Percentiles rank a stretch among this genome's conserved stretches.
These are phyloP conservation scores for Malassezia obtusa DNA, from an alignment of 1,284 basidiomycete species.

Conservation along the genomic window DNA sequence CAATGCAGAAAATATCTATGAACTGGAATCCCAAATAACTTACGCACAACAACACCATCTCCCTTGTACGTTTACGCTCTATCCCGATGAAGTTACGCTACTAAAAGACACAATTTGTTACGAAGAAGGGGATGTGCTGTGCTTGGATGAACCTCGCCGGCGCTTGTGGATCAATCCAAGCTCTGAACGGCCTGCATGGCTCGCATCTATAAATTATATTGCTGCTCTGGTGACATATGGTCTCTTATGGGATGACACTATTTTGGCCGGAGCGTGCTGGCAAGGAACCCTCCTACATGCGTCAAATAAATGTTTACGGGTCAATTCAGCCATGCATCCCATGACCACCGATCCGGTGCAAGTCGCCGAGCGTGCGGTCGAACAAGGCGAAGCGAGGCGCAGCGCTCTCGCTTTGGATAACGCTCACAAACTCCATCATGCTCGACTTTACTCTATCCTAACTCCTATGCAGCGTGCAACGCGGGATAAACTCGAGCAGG, in stretches of 20 bases:
- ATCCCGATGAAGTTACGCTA: not conserved
- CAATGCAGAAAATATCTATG: conserved; percentile 51
- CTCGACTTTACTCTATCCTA: not conserved
- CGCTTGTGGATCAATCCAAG: not conserved
- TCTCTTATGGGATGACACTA: not conserved
- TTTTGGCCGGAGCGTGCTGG: not conserved
- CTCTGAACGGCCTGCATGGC: not conserved
- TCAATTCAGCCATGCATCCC: no score
- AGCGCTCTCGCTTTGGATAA: not conserved
- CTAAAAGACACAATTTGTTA: not conserved
- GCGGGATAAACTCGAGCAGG: conserved; percentile 2
- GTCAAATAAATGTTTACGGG: no score
- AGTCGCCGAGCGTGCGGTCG: not conserved
- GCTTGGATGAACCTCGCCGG: not conserved
- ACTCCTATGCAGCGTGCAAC: conserved; percentile 10
- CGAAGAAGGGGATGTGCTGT: not conserved
- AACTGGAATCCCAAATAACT: not conserved
- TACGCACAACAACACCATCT: not conserved
- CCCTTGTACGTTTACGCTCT: not conserved
- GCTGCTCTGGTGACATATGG: not conserved
- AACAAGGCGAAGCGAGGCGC: not conserved
- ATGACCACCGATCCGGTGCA: no score
- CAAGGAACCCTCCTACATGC: not conserved
- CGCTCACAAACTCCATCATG: no score
- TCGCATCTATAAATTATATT: conserved; percentile 4